Evolutionary conservation across 768 basidiomycete genomes (phyloP).

Genomic region (Harrya chromipes): DNA sequence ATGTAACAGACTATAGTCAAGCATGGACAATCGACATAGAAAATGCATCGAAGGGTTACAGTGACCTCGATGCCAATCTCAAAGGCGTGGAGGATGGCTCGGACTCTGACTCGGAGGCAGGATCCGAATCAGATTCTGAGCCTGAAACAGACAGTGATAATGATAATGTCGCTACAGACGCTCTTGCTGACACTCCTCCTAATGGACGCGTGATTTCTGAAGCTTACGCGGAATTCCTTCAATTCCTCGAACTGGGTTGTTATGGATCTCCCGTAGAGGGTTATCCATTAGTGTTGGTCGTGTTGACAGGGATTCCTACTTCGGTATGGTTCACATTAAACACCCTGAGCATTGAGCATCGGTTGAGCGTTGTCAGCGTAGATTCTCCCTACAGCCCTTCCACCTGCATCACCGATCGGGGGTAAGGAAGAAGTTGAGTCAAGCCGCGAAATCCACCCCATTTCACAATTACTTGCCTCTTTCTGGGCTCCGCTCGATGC

Average conservation of each 20-base stretch:
- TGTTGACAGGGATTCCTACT: conserved; percentile 77
- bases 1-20: conserved; percentile 52
- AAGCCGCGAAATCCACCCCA: conserved; percentile 16
- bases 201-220: conserved; percentile 24
- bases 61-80: conserved; percentile 28
- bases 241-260: conserved; percentile 77
- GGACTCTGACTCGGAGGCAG: conserved; percentile 30
- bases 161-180: conserved; percentile 36
- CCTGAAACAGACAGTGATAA: conserved; percentile 27
- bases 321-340: conserved; percentile 41
- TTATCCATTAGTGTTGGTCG: conserved; percentile 78
- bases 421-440: not conserved
- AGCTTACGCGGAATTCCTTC: conserved; percentile 71
- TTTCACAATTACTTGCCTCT: conserved; percentile 60
- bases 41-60: conserved; percentile 13
- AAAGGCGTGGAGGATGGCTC: conserved; percentile 30
- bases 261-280: conserved; percentile 74
- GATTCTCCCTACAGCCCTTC: conserved; percentile 24
- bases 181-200: not conserved
- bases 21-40: conserved; percentile 50
- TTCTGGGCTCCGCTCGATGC: conserved; percentile 80
- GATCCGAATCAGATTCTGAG: conserved; percentile 14
- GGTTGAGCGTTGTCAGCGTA: not conserved
- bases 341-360: not conserved
- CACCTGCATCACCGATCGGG: not conserved